These are phyloP conservation scores for Auricularia heimuer DNA, from an alignment of 768 basidiomycete species.

Conservation along the genomic window DNA sequence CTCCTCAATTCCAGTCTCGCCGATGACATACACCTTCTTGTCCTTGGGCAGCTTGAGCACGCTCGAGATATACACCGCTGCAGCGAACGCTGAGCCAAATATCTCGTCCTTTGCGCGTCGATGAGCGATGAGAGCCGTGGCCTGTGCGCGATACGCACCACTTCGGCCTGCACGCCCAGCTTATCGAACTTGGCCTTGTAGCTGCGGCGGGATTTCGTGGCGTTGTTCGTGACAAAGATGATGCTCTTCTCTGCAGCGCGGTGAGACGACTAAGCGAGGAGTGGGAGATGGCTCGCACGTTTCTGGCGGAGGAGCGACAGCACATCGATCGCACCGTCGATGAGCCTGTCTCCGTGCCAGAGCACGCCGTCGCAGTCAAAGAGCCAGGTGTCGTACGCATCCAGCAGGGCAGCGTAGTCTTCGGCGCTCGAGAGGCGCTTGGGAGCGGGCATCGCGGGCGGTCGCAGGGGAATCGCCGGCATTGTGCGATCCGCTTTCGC, in stretches of 20 bases:
- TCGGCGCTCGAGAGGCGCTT: conserved; percentile 3
- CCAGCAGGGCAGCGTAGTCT: conserved; percentile 31
- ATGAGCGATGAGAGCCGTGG: background rate
- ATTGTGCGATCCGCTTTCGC: too few relatives aligned
- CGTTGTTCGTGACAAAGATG: conserved; percentile 96
- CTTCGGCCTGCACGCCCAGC: conserved; percentile 73
- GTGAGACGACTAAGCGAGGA: background rate
- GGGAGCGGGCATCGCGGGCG: background rate
- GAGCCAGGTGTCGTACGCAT: conserved; percentile 84
- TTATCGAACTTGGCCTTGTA: conserved; percentile 91
- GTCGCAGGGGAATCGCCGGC: too few relatives aligned
- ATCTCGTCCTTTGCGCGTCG: conserved; percentile 69
- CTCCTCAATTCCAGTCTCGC: conserved; percentile 84
- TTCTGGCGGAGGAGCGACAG: conserved; percentile 58
- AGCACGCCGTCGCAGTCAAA: conserved; percentile 96
- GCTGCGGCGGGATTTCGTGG: conserved; percentile 77
- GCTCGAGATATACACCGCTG: conserved; percentile 77
- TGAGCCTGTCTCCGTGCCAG: conserved; percentile 74
- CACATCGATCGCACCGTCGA: conserved; percentile 72
- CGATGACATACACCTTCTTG: conserved; percentile 94
- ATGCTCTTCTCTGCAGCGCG: conserved; percentile 57
- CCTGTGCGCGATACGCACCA: conserved; percentile 42
- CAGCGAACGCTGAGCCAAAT: conserved; percentile 86
- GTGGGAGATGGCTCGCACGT: conserved; percentile 38
- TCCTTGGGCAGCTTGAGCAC: conserved; percentile 81